Evolutionary conservation across 768 basidiomycete species (phyloP), one percentile per base, ranked within the genome.

Genomic region (Auriscalpium vulgare): DNA sequence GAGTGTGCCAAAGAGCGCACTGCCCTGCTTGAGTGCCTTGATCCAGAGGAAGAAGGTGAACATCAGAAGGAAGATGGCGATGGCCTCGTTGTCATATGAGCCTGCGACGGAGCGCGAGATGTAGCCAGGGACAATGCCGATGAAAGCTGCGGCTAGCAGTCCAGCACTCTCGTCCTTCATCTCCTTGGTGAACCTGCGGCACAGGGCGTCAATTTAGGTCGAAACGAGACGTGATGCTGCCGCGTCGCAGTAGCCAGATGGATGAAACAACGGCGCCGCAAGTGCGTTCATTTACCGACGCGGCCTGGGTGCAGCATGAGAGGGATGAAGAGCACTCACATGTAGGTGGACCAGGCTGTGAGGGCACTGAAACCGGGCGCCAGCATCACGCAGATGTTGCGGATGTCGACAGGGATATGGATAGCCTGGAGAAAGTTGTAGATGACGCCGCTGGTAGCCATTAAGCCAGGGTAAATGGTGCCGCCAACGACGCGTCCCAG

Each of bases 11-110:
- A 83, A 97, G 58, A 95, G 81, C 1, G 92, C 94, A 58, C 92
- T 95, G 45, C 97, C 97, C 47, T 83, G 80, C 72, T 97, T 97
- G 54, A 98, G 76, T 23, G 97, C 95, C 64, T 89, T 91, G 69
- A 99, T 95, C 97, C 97, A 98, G 60, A 80, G 80, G 75, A 81
- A 98, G 74, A 99, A 98, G 4, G 97, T 98, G 72, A 93, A 92
- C 97, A 98, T 98, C 68, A 99, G 90, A 59, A 99, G 82, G 78
- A 99, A 99, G 71, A 99, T 99, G 61, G 97, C 97, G 66, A 99
- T 99, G 47, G 97, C 97, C 74, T 99, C 97, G 65, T 99, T 99
- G 74, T 98, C 97, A 72, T 99, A 99, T 17, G 95, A 98, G 23
- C 97, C 97, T 8, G 97, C 97, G 47, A 99, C 97, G 0, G 94